phyloP scores from a whole-genome alignment of 345 rosid species.

The Syzygium grande region DNA sequence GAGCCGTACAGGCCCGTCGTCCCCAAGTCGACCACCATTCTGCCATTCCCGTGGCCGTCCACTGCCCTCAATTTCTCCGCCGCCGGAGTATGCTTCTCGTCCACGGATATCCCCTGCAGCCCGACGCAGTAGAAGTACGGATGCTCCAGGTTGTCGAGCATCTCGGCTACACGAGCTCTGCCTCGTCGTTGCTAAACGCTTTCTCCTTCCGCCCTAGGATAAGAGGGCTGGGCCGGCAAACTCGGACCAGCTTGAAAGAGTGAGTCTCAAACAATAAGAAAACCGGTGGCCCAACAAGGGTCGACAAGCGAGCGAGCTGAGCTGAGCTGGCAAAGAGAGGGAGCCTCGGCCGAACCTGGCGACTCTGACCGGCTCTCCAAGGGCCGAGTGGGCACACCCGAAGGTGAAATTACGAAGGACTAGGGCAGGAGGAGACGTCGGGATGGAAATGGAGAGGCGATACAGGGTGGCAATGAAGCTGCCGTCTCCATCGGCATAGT shows the following conservation, averaged over 20 bases:
- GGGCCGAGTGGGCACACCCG: conserved; percentile 80
- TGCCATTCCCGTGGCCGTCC: conserved; percentile 58
- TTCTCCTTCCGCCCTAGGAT: conserved; percentile 55
- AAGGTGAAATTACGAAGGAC: conserved; percentile 61
- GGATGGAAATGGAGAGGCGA: conserved; percentile 45
- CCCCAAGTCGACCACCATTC: conserved; percentile 87
- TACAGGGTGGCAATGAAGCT: conserved; percentile 62
- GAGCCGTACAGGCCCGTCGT: conserved; percentile 62
- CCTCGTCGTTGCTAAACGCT: background rate
- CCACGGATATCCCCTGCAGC: conserved; percentile 71
- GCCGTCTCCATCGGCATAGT: conserved; percentile 94
- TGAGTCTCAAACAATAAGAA: conserved; percentile 84
- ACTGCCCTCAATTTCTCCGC: conserved; percentile 45
- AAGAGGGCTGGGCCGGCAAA: conserved; percentile 72
- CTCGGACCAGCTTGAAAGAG: conserved; percentile 63
- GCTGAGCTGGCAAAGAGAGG: conserved; percentile 58
- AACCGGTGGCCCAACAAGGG: conserved; percentile 70
- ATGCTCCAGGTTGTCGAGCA: conserved; percentile 73
- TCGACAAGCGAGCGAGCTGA: conserved; percentile 50
- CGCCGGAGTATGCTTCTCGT: conserved; percentile 54
- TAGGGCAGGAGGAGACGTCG: conserved; percentile 26
- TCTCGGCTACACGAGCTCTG: conserved; percentile 35
- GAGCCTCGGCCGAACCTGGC: conserved; percentile 92
- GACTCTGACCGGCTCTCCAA: conserved; percentile 88
- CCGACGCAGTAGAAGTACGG: conserved; percentile 86